Percentiles rank a stretch among this genome's conserved stretches.
Evolutionary conservation across 1,284 basidiomycete species (phyloP).

Genomic region (Boletellus sp.): DNA sequence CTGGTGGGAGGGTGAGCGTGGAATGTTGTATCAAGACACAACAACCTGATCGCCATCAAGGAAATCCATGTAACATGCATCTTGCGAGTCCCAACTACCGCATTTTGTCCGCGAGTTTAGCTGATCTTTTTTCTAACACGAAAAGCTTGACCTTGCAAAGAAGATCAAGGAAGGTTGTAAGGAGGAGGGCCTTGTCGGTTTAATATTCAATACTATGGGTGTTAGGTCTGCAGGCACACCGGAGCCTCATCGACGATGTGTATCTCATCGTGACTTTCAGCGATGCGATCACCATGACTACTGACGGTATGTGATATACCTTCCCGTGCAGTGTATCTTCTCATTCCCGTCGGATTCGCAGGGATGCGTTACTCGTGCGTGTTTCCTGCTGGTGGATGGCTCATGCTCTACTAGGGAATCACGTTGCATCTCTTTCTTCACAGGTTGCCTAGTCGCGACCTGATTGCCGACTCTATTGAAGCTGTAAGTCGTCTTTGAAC

Average conservation of each 20-base stretch:
- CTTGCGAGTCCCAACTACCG: slow-evolving; percentile 43
- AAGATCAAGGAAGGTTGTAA: slow-evolving; percentile 75
- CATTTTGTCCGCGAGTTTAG: not conserved
- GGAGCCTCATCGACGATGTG: not conserved
- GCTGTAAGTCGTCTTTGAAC: slow-evolving; percentile 47
- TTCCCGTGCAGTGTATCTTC: not conserved
- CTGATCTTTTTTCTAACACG: slow-evolving; percentile 7
- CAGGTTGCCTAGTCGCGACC: slow-evolving; percentile 82
- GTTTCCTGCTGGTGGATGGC: not conserved
- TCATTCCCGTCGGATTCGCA: slow-evolving; percentile 26
- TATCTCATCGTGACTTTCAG: slow-evolving; percentile 33
- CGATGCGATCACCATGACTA: slow-evolving; percentile 83
- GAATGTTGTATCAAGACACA: not conserved
- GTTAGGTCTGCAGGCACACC: slow-evolving; percentile 51
- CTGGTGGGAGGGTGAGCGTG: slow-evolving; percentile 78
- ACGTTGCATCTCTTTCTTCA: slow-evolving; percentile 9
- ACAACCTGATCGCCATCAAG: slow-evolving; percentile 33
- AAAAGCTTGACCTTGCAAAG: slow-evolving; percentile 70
- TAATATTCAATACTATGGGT: slow-evolving; percentile 79
- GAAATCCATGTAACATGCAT: slow-evolving; percentile 81
- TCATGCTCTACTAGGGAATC: not conserved
- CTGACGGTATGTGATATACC: slow-evolving; percentile 53
- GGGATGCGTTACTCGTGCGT: slow-evolving; percentile 80
- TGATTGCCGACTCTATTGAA: slow-evolving; percentile 91
- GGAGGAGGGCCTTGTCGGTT: slow-evolving; percentile 71